phyloP scores from a whole-genome alignment of 2,329 filamentous ascomycete genomes.

The Verticillium longisporum region DNA sequence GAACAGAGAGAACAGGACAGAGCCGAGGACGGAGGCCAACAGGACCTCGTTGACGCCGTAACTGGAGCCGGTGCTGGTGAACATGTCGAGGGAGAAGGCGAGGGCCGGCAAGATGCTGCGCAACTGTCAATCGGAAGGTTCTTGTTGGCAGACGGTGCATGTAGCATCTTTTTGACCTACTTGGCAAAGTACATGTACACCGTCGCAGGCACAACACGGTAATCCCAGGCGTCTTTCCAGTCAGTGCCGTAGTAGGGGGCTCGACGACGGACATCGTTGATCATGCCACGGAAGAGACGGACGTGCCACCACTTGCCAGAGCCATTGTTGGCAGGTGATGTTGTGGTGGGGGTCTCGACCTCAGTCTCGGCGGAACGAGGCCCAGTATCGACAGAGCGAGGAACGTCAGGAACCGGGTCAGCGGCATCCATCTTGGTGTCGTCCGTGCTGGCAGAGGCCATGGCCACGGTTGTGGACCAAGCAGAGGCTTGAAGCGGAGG shows the following conservation, averaged over 20 bases:
- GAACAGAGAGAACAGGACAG: constrained; percentile 72
- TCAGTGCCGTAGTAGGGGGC: constrained; percentile 75
- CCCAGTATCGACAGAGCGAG: no score
- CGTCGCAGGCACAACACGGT: constrained; percentile 79
- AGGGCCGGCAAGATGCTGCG: constrained; percentile 75
- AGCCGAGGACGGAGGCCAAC: constrained; percentile 75
- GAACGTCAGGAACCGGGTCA: neutral
- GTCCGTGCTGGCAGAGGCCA: neutral
- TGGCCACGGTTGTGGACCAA: neutral
- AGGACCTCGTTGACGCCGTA: constrained; percentile 90
- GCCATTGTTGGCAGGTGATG: neutral
- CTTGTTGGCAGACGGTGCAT: neutral
- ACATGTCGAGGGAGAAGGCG: constrained; percentile 91
- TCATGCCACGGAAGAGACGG: constrained; percentile 69
- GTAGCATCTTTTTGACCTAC: constrained; percentile 35
- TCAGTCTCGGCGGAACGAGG: neutral
- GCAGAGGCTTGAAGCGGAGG: neutral
- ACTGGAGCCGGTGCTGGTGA: constrained; percentile 74
- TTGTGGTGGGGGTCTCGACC: neutral
- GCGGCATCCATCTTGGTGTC: neutral
- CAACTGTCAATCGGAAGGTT: neutral
- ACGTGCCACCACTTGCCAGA: constrained; percentile 63
- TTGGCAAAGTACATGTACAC: constrained; percentile 96
- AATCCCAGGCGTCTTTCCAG: constrained; percentile 84
- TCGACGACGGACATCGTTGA: constrained; percentile 67